Evolutionary conservation across 805 yeast genomes (phyloP).

Genomic region (Kregervanrija pseudodelftensis): DNA sequence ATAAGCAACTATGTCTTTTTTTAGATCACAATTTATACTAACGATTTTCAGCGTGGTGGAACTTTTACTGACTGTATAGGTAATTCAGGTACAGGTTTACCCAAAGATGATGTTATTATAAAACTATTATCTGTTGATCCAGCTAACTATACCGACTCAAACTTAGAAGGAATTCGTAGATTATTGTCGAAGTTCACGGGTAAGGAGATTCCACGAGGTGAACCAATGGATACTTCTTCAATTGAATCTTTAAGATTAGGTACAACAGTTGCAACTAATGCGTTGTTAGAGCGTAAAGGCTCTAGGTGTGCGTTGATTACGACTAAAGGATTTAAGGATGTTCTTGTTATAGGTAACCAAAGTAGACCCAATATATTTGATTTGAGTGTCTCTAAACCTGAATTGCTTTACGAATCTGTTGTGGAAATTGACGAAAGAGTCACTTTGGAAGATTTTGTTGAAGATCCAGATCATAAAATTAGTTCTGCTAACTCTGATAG

Average conservation of each 20-base stretch:
- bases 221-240: constrained; percentile 51
- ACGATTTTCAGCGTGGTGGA: constrained; percentile 54
- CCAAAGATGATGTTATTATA: constrained; percentile 55
- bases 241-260: constrained; percentile 80
- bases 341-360: constrained; percentile 81
- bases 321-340: constrained; percentile 83
- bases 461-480: constrained; percentile 46
- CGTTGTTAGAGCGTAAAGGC: constrained; percentile 87
- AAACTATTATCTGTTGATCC: constrained; percentile 88
- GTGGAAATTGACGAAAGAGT: constrained; percentile 87
- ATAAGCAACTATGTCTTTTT: neutral
- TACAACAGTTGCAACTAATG: constrained; percentile 94
- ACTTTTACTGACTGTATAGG: constrained; percentile 79
- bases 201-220: constrained; percentile 48
- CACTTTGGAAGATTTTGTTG: constrained; percentile 73
- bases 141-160: constrained; percentile 80
- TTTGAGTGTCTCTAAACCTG: constrained; percentile 64
- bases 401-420: constrained; percentile 65
- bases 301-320: constrained; percentile 80
- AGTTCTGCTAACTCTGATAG: constrained; percentile 17
- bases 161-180: constrained; percentile 83
- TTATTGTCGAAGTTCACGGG: constrained; percentile 57
- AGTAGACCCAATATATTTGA: constrained; percentile 88
- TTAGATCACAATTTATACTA: neutral
- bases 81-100: constrained; percentile 41